phyloP scores from a whole-genome alignment of 2,329 filamentous ascomycete genomes.

The Arachnomyces sp. region DNA sequence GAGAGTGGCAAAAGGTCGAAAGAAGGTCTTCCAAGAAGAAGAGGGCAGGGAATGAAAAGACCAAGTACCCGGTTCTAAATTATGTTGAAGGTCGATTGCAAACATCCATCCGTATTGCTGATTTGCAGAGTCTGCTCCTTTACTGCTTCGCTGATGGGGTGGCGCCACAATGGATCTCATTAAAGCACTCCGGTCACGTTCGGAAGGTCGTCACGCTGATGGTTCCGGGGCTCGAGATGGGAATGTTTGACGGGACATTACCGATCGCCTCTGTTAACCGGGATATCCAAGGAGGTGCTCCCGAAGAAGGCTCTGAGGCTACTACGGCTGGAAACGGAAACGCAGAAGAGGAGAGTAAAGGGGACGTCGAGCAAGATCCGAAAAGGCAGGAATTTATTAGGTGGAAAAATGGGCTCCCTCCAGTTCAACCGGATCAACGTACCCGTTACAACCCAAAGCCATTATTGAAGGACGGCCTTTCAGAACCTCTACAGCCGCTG shows the following conservation, averaged over 20 bases:
- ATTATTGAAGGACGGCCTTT: slow-evolving; percentile 24
- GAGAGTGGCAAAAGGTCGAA: slow-evolving; percentile 11
- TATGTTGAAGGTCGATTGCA: slow-evolving; percentile 49
- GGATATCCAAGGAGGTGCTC: slow-evolving; percentile 3
- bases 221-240: slow-evolving; percentile 83
- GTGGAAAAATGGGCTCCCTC: slow-evolving; percentile 34
- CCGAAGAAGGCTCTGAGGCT: neutral
- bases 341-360: slow-evolving; percentile 6
- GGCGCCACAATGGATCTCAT: slow-evolving; percentile 57
- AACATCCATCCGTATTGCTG: slow-evolving; percentile 49
- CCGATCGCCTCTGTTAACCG: slow-evolving; percentile 14
- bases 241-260: slow-evolving; percentile 68
- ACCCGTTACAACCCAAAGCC: slow-evolving; percentile 25
- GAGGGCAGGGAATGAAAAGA: slow-evolving; percentile 34
- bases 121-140: slow-evolving; percentile 52
- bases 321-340: slow-evolving; percentile 2
- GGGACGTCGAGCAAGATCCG: slow-evolving; percentile 16
- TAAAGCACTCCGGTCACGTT: slow-evolving; percentile 49
- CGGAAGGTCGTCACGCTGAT: slow-evolving; percentile 79
- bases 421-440: slow-evolving; percentile 20
- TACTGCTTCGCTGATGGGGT: slow-evolving; percentile 56
- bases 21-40: slow-evolving; percentile 20
- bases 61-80: slow-evolving; percentile 47
- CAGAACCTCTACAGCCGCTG: slow-evolving; percentile 56
- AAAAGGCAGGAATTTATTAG: slow-evolving; percentile 26